These are phyloP conservation scores for Saturnispora hagleri DNA, from an alignment of 805 yeast species.

Conservation along the genomic window DNA sequence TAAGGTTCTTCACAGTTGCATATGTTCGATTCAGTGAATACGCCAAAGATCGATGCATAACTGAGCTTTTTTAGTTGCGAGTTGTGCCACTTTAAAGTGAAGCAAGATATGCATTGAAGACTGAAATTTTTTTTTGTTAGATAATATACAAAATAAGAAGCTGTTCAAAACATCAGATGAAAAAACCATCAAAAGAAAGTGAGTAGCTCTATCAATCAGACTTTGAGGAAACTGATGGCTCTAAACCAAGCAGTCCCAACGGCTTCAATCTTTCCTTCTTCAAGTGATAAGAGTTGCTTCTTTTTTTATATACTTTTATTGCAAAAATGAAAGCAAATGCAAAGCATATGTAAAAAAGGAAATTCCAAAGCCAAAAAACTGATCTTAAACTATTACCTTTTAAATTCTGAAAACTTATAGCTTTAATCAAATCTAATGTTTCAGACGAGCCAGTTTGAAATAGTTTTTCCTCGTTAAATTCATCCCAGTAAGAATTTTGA, in stretches of 20 bases:
- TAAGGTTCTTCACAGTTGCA: not conserved
- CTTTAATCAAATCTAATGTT: constrained; percentile 10
- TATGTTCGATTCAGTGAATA: not conserved
- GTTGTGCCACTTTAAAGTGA: not conserved
- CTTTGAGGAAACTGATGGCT: constrained; percentile 11
- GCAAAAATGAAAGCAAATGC: not conserved
- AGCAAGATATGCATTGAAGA: not conserved
- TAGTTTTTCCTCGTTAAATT: constrained; percentile 10
- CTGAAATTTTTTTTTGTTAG: not conserved
- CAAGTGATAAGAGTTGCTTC: not conserved
- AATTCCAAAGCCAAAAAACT: not conserved
- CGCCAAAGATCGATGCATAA: not conserved
- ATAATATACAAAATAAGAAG: not conserved
- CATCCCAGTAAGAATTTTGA: constrained; percentile 20
- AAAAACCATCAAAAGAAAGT: not conserved
- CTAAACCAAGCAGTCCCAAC: constrained; percentile 13
- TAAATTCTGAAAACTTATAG: constrained; percentile 7
- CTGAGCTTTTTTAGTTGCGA: not conserved
- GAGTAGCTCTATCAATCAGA: constrained; percentile 7
- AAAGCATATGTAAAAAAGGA: not conserved
- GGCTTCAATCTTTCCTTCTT: constrained; percentile 12
- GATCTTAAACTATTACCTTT: constrained; percentile 1
- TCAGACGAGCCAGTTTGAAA: constrained; percentile 7
- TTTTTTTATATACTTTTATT: not conserved
- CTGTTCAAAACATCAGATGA: not conserved